Base-by-base conservation (phyloP, 805 yeast genomes). In the Clavispora carvajalis region DNA sequence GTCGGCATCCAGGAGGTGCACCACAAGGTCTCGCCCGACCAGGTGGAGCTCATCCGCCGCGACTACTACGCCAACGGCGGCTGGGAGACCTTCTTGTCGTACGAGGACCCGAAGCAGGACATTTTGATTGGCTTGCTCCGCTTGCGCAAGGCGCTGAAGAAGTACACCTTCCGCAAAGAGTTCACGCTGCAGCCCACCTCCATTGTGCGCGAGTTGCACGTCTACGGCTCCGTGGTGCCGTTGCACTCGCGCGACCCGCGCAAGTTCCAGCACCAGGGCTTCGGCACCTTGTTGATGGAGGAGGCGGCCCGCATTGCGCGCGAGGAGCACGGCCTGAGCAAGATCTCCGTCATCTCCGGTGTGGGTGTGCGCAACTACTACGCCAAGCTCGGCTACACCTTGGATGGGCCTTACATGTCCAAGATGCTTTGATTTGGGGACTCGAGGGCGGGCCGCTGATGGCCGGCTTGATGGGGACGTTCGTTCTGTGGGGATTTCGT, bases 341-440 rank as follows among this genome's bases (percentile, higher is more conserved):
- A 93, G 67, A 84, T 93, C 26, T 80, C 95, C 59, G 99, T 93
- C 40, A 93, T 93, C 52, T 82, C 95, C 24, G 99, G 99, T 51
- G 97, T 93, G 30, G 99, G 99, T 50, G 99, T 93, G 28, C 77
- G 99, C 59, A 93, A 91, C 60, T 93, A 93, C 65, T 93, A 93
- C 55, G 91, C 88, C 13, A 84, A 87, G 55, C 71, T 93, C 46
- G 99, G 99, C 4, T 93, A 93, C 63, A 77, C 74, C 48, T 70
- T 93, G 46, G 99, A 93, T 56, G 99, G 99, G 2, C 98, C 98
- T 12, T 93, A 75, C 64, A 93, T 93, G 99, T 90, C 98, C n/a
- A 93, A 67, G 48, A 39, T 24, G 40, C 50, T 58, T n/a, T 37
- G 34, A 21, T 22, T 11, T 8, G 23, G 10, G n/a, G n/a, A n/a